Conservation (phyloP, 1,284 basidiomycete species). For the Uromyces viciae-fabae region DNA sequence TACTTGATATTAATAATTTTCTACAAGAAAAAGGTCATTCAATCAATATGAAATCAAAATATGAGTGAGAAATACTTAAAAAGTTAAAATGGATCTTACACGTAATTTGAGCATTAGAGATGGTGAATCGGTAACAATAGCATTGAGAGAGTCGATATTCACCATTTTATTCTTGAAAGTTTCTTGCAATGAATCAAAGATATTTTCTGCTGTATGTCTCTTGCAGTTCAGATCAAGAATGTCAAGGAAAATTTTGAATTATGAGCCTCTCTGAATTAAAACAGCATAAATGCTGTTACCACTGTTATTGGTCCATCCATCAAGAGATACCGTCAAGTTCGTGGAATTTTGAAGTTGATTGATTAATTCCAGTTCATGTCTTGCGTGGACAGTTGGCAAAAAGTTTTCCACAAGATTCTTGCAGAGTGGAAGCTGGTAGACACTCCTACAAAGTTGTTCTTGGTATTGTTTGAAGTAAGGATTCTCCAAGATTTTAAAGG, state of each 20-base stretch:
- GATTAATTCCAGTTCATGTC: not conserved
- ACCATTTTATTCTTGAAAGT: not conserved
- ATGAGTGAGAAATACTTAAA: too few relatives aligned
- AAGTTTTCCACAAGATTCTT: not conserved
- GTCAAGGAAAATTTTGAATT: not conserved
- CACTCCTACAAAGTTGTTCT: not conserved
- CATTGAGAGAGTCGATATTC: not conserved
- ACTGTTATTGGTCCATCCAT: slow-evolving; percentile 6
- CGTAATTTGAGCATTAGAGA: slow-evolving; percentile 3
- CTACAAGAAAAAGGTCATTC: too few relatives aligned
- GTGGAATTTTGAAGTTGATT: not conserved
- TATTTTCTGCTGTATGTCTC: slow-evolving; percentile 8
- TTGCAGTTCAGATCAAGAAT: not conserved
- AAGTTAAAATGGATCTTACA: slow-evolving; percentile 5
- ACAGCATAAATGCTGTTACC: slow-evolving; percentile 26
- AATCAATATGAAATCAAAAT: too few relatives aligned
- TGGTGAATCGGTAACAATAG: slow-evolving; percentile 6
- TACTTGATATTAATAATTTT: too few relatives aligned
- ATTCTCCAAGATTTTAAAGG: not conserved
- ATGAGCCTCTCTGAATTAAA: not conserved
- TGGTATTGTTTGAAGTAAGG: slow-evolving; percentile 27
- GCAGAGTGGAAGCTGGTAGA: not conserved
- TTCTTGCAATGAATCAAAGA: not conserved
- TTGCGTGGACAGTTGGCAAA: slow-evolving; percentile 10
- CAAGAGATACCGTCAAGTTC: not conserved